A percentile compares a stretch with the other conserved stretches of the same genome.
These are phyloP conservation scores for Fusarium sp. DNA, from an alignment of 2,329 filamentous ascomycete genomes.

Conservation along the genomic window DNA sequence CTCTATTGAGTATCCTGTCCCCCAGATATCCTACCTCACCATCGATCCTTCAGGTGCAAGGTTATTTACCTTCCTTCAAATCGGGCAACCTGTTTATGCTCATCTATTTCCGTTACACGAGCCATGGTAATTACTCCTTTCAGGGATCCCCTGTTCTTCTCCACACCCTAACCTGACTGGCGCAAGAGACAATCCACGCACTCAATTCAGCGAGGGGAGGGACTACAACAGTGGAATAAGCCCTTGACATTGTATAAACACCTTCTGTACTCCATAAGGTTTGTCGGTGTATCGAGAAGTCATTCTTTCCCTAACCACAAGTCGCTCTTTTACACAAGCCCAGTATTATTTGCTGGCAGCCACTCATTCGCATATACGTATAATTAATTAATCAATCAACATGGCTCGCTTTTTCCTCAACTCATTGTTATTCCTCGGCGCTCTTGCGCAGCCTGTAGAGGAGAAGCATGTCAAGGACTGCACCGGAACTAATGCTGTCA, in stretches of 20 bases:
- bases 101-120: background rate
- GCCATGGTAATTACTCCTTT: conserved; percentile 18
- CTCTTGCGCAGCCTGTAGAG: conserved; percentile 4
- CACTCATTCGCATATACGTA: background rate
- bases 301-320: background rate
- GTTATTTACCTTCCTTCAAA: too few relatives aligned
- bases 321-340: conserved; percentile 11
- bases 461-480: conserved; percentile 4
- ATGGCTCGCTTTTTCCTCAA: conserved; percentile 31
- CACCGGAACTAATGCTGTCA: conserved; percentile 29
- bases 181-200: background rate
- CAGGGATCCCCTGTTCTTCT: conserved; percentile 2
- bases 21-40: too few relatives aligned
- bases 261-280: background rate
- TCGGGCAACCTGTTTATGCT: background rate
- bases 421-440: conserved; percentile 24
- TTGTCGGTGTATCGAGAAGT: background rate
- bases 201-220: background rate
- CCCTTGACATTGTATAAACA: conserved; percentile 12
- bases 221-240: background rate
- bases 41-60: too few relatives aligned
- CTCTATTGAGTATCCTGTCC: too few relatives aligned
- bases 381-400: background rate
- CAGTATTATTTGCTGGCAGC: background rate
- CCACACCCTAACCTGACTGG: background rate